Percentiles rank a stretch among this genome's conserved stretches.
phyloP scores from a whole-genome alignment of 106 monocot genomes.

The Dendrobium officinale region DNA sequence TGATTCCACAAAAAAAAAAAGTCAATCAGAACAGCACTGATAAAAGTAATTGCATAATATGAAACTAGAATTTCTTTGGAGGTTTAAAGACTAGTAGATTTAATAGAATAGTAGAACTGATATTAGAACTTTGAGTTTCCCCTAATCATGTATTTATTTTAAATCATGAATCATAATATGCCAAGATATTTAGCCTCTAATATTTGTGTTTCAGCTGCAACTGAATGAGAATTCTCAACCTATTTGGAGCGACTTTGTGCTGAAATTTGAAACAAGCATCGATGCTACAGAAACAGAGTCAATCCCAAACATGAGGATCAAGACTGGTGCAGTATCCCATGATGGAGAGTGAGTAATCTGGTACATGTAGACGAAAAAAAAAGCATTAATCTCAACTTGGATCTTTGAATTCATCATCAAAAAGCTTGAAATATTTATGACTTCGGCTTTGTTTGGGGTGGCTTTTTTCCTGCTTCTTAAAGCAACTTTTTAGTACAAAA shows the following conservation, averaged over 20 bases:
- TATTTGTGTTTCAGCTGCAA: conserved; percentile 48
- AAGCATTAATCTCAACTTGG: no score
- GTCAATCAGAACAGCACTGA: no score
- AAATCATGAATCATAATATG: no score
- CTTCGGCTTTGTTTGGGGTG: background rate
- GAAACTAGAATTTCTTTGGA: no score
- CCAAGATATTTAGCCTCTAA: background rate
- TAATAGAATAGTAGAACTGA: no score
- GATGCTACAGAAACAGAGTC: conserved; percentile 21
- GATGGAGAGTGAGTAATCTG: conserved; percentile 81
- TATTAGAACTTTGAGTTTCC: no score
- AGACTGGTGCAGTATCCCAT: conserved; percentile 40
- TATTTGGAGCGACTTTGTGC: conserved; percentile 52
- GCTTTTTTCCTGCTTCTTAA: no score
- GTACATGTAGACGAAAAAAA: conserved; percentile 20
- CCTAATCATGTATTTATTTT: no score
- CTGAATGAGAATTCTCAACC: conserved; percentile 66
- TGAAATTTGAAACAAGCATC: conserved; percentile 18
- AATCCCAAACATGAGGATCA: conserved; percentile 30
- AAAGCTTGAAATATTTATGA: background rate
- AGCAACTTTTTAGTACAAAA: no score
- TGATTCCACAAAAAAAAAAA: background rate
- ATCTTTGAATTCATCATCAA: no score
- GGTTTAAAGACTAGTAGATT: no score
- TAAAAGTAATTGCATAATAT: no score